Evolutionary conservation across 495 filamentous ascomycete genomes (phyloP).

Genomic region (Tuber magnatum): DNA sequence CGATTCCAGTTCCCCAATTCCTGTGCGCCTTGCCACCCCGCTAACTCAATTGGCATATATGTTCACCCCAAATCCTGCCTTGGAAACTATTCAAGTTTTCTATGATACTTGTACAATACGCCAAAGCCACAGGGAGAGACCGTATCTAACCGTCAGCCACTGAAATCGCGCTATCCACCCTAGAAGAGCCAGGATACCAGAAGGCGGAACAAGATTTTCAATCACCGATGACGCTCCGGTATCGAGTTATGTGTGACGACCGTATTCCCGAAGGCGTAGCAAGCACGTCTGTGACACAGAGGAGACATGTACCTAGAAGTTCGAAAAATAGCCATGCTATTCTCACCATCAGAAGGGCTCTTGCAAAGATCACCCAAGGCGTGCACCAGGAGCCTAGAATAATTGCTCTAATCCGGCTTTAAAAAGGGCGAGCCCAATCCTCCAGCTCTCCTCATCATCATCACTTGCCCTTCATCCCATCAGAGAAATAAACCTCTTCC

Average conservation of each 20-base stretch:
- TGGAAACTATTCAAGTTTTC: neutral
- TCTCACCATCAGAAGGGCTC: neutral
- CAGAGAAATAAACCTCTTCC: neutral
- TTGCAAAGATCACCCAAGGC: neutral
- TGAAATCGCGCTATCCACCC: neutral
- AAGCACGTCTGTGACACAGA: neutral
- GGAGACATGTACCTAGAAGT: neutral
- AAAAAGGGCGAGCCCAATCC: neutral
- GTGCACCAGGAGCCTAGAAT: neutral
- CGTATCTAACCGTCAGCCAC: neutral
- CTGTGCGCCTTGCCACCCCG: neutral
- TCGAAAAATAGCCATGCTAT: neutral
- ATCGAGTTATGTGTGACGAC: neutral
- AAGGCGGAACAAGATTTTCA: neutral
- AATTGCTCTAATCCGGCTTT: neutral
- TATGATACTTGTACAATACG: neutral
- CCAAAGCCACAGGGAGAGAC: neutral
- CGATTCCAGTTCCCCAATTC: neutral
- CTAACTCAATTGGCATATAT: neutral
- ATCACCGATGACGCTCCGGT: neutral
- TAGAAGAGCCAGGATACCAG: neutral
- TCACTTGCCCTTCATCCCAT: neutral
- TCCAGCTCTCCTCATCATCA: neutral
- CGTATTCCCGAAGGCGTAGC: neutral
- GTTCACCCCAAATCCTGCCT: neutral